phyloP scores from a whole-genome alignment of 768 basidiomycete species.

The Auricularia auricula-judae region DNA sequence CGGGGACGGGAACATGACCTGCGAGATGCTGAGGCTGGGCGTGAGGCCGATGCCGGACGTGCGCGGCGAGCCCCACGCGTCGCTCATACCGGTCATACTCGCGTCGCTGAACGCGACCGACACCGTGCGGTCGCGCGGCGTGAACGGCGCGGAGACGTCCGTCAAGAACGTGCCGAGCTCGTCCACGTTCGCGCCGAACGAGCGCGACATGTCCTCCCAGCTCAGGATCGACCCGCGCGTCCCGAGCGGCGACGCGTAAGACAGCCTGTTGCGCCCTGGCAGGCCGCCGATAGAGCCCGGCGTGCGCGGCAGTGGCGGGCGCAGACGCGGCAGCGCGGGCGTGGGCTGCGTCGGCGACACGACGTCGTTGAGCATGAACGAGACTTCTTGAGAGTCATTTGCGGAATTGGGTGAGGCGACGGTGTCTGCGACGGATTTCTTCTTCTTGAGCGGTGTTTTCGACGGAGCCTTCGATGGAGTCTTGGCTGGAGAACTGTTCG shows the following conservation, averaged over 20 bases:
- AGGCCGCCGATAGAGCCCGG: background rate
- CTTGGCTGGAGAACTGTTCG: background rate
- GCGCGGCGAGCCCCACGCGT: background rate
- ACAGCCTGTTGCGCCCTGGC: background rate
- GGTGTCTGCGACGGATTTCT: background rate
- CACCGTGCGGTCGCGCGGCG: background rate
- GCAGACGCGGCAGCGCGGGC: background rate
- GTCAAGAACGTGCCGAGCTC: background rate
- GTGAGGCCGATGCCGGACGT: background rate
- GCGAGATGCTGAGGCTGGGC: background rate
- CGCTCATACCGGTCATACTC: background rate
- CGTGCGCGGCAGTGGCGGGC: background rate
- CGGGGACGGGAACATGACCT: background rate
- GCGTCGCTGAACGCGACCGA: background rate
- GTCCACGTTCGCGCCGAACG: background rate
- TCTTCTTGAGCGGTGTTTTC: background rate
- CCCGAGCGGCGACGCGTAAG: background rate
- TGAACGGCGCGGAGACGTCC: background rate
- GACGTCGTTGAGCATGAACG: background rate
- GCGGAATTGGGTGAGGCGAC: background rate
- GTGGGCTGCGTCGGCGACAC: background rate
- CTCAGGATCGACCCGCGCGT: background rate
- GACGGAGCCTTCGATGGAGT: background rate
- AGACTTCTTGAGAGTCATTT: background rate
- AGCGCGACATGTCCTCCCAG: conserved; percentile 2